These are phyloP conservation scores for Stachybotrys chlorohalonatus DNA, from an alignment of 2,329 filamentous ascomycete species.

Conservation along the genomic window DNA sequence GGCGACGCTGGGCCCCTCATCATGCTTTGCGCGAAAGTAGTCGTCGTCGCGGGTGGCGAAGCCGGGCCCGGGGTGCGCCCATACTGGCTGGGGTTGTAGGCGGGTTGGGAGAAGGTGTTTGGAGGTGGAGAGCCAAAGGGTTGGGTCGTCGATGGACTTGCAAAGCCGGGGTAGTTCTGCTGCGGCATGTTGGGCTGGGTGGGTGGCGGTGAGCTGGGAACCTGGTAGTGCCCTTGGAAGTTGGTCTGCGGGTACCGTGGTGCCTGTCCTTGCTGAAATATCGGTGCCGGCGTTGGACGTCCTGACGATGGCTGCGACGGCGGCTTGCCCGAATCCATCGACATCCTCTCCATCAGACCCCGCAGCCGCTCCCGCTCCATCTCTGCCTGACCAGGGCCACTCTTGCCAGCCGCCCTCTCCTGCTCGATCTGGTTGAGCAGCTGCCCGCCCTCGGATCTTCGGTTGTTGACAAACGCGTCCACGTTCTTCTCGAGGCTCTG, in stretches of 20 bases:
- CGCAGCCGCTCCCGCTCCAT: conserved; percentile 80
- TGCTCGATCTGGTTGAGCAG: conserved; percentile 83
- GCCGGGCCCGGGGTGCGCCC: conserved; percentile 48
- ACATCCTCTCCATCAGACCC: conserved; percentile 91
- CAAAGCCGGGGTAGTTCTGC: conserved; percentile 33
- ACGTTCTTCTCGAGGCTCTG: conserved; percentile 92
- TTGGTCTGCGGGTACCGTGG: conserved; percentile 45
- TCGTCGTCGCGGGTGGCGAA: conserved; percentile 56
- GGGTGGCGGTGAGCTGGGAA: conserved; percentile 36
- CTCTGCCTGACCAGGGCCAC: conserved; percentile 50
- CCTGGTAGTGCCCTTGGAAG: conserved; percentile 49
- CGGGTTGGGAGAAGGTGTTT: conserved; percentile 38
- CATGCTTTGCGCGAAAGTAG: conserved; percentile 32
- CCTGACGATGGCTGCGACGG: conserved; percentile 12
- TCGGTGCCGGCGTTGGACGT: conserved; percentile 27
- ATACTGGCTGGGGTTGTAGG: conserved; percentile 51
- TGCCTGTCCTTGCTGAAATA: conserved; percentile 38
- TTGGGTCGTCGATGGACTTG: conserved; percentile 12
- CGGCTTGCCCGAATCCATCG: conserved; percentile 56
- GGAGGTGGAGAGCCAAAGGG: conserved; percentile 25
- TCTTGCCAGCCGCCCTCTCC: conserved; percentile 54
- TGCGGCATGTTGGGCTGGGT: conserved; percentile 32
- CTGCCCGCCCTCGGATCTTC: conserved; percentile 82
- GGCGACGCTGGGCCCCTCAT: conserved; percentile 39
- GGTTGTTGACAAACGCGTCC: conserved; percentile 92